Conservation (phyloP, 2,329 filamentous ascomycete species). For the Aureobasidium sp. region DNA sequence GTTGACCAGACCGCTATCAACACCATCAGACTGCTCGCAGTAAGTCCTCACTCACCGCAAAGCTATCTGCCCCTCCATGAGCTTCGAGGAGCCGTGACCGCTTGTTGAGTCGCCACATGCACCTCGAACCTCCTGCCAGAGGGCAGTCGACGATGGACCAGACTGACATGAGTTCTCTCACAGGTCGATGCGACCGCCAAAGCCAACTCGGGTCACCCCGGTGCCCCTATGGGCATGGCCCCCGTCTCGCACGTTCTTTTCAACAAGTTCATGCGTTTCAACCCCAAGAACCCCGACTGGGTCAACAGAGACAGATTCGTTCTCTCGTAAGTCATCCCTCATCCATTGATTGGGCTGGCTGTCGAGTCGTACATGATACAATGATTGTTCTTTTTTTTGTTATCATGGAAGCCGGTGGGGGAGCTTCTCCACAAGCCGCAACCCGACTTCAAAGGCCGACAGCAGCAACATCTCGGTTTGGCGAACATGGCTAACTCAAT, state of each 20-base stretch:
- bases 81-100: conserved; percentile 2
- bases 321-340: conserved; percentile 71
- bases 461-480: background rate
- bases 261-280: conserved; percentile 99
- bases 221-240: conserved; percentile 96
- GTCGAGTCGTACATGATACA: background rate
- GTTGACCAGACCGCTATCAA: conserved; percentile 89
- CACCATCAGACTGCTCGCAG: conserved; percentile 93
- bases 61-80: conserved; percentile 25
- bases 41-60: conserved; percentile 48
- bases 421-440: background rate
- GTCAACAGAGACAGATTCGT: conserved; percentile 97
- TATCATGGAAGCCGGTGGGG: background rate
- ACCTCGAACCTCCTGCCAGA: background rate
- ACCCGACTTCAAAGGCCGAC: conserved; percentile 3
- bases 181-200: conserved; percentile 95
- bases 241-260: conserved; percentile 93
- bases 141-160: background rate
- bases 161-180: conserved; percentile 17
- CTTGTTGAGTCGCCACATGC: conserved; percentile 10
- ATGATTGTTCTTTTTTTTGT: background rate
- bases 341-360: conserved; percentile 1
- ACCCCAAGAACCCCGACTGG: conserved; percentile 98
- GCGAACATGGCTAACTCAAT: conserved; percentile 5
- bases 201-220: conserved; percentile 97